A percentile compares a stretch with the other conserved stretches of the same genome.
Conservation (phyloP, 331 rosid species). For the Telfairia occidentalis region DNA sequence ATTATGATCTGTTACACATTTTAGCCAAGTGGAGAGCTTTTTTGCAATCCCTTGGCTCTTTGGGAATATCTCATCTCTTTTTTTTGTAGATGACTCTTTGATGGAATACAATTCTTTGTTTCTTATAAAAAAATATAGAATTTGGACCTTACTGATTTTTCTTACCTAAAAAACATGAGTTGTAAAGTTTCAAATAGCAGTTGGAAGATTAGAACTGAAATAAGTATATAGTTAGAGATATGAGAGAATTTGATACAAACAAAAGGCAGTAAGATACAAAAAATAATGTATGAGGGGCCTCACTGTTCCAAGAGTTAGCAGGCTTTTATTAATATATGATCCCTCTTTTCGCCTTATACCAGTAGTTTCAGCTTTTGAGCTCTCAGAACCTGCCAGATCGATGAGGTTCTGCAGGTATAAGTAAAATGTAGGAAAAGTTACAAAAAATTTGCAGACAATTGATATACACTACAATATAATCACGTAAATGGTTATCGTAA, state of each 20-base stretch:
- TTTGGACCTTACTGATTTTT: not conserved
- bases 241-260: not conserved
- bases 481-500: slow-evolving; percentile 5
- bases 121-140: too few species aligned
- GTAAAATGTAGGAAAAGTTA: slow-evolving; percentile 33
- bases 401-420: slow-evolving; percentile 93
- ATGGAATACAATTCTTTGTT: too few species aligned
- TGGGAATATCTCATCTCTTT: too few species aligned
- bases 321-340: slow-evolving; percentile 91
- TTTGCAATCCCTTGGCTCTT: too few species aligned
- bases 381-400: slow-evolving; percentile 99
- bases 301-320: slow-evolving; percentile 98
- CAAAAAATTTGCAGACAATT: slow-evolving; percentile 16
- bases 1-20: too few species aligned
- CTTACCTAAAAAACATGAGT: not conserved
- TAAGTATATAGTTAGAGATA: not conserved
- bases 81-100: too few species aligned
- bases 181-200: not conserved
- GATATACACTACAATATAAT: slow-evolving; percentile 3
- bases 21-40: too few species aligned
- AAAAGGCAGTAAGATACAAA: not conserved
- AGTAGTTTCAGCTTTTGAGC: slow-evolving; percentile 98
- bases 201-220: not conserved
- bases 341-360: slow-evolving; percentile 98
- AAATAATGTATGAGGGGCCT: slow-evolving; percentile 41